Evolutionary conservation across 176 grass and related monocot genomes (phyloP), one percentile per base, ranked within the genome.

Genomic region (Melocanna baccifera): DNA sequence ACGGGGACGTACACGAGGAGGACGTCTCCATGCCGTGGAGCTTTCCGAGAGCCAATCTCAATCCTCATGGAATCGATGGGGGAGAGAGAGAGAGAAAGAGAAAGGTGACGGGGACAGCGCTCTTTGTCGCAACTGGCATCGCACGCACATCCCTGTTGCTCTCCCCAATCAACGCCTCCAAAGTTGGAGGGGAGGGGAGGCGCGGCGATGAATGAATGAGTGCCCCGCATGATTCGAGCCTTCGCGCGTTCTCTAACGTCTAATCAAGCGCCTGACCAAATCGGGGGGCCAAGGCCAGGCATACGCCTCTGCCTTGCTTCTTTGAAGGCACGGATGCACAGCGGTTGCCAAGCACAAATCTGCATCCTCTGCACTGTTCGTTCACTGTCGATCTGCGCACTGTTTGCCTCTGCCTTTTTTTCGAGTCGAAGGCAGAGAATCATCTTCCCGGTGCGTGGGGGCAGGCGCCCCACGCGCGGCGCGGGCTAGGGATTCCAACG

Each of bases 111-210:
- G 20, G n/a, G 53, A 36, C 20, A 56, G 50, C 47, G n/a, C 57
- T 25, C 10, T 25, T 25, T 4, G 56, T 29, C 50, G 50, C 13
- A 15, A 1, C 4, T 48, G 25, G 15, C 71, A 29, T 29, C 47
- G 71, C 71, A 39, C 73, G 10, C 30, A 22, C 30, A 8, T 22
- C 2, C 1, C 53, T 2, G 25, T 18, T 36, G 15, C 57, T 79
- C 77, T 59, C 78, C 19, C n/a, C 40, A 1, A 77, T 88, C 43
- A 88, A 88, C 63, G 29, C 66, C 80, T 88, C 80, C 86, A 88
- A 83, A 88, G 72, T 83, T 77, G 86, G 72, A 12, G 25, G 18
- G 86, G 72, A 12, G 25, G 18, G 9, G 6, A 9, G 56, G 42
- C 22, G 64, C 29, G 79, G 48, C 79, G 46, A 61, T 74, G 59